Base-by-base conservation (phyloP, 768 basidiomycete species). In the Suillus americanus region DNA sequence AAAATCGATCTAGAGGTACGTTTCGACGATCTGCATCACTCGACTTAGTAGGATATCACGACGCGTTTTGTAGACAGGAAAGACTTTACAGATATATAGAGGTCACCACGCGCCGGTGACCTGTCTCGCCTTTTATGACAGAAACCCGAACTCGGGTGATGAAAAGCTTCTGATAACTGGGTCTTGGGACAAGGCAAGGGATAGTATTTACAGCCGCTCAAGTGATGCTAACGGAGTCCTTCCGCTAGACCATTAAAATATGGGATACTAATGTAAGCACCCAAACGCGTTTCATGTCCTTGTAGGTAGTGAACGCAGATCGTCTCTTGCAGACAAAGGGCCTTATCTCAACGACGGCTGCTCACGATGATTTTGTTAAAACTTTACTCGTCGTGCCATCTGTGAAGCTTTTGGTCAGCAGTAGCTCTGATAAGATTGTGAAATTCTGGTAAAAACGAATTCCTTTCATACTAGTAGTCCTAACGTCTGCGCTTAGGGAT, bases 41-140 rank as follows among this genome's bases (percentile, higher is more conserved):
- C 63, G 30, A 25, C 56, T 55, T 61, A 61, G 30, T 61, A 61
- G 30, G 23, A 38, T 60, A 41, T 56, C 41, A 28, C 48, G 56
- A 23, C 48, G 56, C 55, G 40, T 30, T 25, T 70, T 61, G 53
- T 68, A 99, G 96, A 87, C 90, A 30, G 94, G 94, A 62, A 91
- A 89, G 75, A 91, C 89, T 1, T 72, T 87, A 56, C 87, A 89
- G 71, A 74, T 91, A 20, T 95, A 86, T 78, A 87, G 82, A 70
- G 95, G 94, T 0, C 97, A 99, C 73, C 85, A 83, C 2, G 97
- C 91, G 6, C 97, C 97, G 40, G 93, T 96, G 56, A 96, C 96
- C 3, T 87, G 84, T 40, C 78, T 99, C 38, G 87, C 88, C 7
- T 90, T 98, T 70, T 84, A 78, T 67, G 80, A 86, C 67, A 79